Base-by-base conservation (phyloP, 257 asterid genomes). In the Lycium barbarum region DNA sequence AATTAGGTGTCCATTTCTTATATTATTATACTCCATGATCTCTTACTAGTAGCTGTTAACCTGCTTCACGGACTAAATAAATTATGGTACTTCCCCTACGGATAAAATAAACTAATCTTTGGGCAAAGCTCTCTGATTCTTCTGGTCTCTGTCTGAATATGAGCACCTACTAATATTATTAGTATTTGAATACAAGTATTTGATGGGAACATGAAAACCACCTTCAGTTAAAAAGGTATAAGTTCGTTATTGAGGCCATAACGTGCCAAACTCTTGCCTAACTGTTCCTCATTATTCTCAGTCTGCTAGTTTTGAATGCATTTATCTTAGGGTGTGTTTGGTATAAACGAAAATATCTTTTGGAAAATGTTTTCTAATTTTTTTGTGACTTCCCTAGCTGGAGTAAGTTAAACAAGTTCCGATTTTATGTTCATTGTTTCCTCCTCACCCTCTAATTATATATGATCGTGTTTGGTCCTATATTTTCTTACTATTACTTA, bases 181-280 rank as follows among this genome's bases (percentile, higher is more conserved):
- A 1, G 0, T 12, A 6, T 38, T 81, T 40, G 18, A 62, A 81
- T 81, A 81, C 4, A 59, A 36, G 40, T 59, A 59, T n/a, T 66
- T 61, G 84, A 63, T 82, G 78, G 63, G 33, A 82, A 82, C 63
- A 47, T 82, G 84, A 82, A 51, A 65, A 6, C 71, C 84, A 83
- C 79, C 80, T 51, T 81, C 36, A 57, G 49, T 11, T 18, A 53
- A 63, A 57, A 18, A 40, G 11, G 14, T 12, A 22, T 1, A 54
- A 54, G 85, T 80, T 62, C 86, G 61, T 65, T 84, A 70, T 73
- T 61, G 83, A 70, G 83, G 83, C 45, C 10, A 63, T 8, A 63
- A 45, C 79, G 7, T 81, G 87, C 85, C 62, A 54, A 78, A 82
- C 35, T 76, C 85, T 47, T 38, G 26, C 45, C 82, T 65, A 53